Base-by-base conservation (phyloP, 2,329 filamentous ascomycete species). In the Paraphoma sp. region DNA sequence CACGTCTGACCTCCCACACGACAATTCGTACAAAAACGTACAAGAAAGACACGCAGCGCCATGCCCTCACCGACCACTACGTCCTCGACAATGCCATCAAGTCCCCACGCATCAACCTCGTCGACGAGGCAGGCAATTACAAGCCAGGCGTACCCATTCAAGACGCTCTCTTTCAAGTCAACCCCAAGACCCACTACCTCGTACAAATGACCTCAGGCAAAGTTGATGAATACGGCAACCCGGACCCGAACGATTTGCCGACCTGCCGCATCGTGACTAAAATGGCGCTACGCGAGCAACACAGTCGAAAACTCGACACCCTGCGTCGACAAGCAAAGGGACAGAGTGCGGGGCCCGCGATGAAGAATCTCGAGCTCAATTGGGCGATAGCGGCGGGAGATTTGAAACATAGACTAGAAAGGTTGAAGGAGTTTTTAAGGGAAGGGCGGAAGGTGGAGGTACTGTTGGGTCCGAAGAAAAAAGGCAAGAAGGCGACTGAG, bases 291-390 rank as follows among this genome's bases (percentile, higher is more conserved):
- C 75, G 73, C 51, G 76, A 78, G 57, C 76, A 81, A 62, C 81
- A 81, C 59, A 76, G 81, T 58, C 80, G 77, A 62, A 79, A 79
- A 59, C 76, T 78, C 65, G 80, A 75, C 2, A 57, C 72, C 62
- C 78, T 73, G 51, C 79, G 80, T 45, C 78, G 79, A 56, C 65
- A 71, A 17, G 69, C 79, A 36, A 82, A 65, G 38, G 66, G 67
- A 2, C 52, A 60, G 36, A 52, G 60, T 10, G 51, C 62, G 5
- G 66, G 58, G 4, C 61, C 61, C 11, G 41, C 81, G 62, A 72
- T 76, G 14, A 97, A 97, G 79, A 89, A 89, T 71, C 76, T 97
- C n/a, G 93, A 97, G 78, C 67, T 98, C 67, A 94, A 92, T 75
- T 98, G 93, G 93, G 88, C 89, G 33, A 96, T 96, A 69, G 88